A percentile compares a stretch with the other conserved stretches of the same genome.
These are phyloP conservation scores for Lichtheimia ramosa DNA, from an alignment of 371 early-diverging fungal species.

Conservation along the genomic window DNA sequence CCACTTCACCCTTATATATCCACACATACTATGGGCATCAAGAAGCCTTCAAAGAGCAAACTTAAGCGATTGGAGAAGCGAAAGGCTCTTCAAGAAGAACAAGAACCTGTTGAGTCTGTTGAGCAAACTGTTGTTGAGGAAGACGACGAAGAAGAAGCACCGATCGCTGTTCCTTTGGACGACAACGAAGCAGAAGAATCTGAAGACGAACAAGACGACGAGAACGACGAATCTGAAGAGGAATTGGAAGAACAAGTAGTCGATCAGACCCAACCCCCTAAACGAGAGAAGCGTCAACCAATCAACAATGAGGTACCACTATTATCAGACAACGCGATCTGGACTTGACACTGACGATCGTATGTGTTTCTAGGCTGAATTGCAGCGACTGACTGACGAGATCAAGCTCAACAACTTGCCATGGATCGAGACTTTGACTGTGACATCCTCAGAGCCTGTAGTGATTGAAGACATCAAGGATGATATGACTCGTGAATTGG, in stretches of 20 bases:
- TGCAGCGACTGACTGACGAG: conserved; percentile 40
- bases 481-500: conserved; percentile 89
- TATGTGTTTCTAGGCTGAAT: not conserved
- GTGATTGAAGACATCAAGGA: conserved; percentile 72
- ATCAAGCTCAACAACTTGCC: conserved; percentile 69
- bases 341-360: not conserved
- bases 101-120: not conserved
- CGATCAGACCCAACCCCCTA: not conserved
- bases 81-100: conserved; percentile 3
- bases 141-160: conserved; percentile 1
- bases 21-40: conserved; percentile 7
- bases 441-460: conserved; percentile 68
- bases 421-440: conserved; percentile 81
- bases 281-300: not conserved
- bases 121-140: conserved; percentile 7
- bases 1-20: too few species aligned
- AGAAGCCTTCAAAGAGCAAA: conserved; percentile 11
- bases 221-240: conserved; percentile 1
- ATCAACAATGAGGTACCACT: conserved; percentile 7
- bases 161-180: conserved; percentile 50
- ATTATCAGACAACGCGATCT: not conserved
- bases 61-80: conserved; percentile 5
- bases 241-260: conserved; percentile 8
- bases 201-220: conserved; percentile 1
- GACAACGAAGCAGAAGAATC: conserved; percentile 61